Evolutionary conservation across 78 protist genomes (phyloP).

Genomic region (Salpingoeca rosetta): DNA sequence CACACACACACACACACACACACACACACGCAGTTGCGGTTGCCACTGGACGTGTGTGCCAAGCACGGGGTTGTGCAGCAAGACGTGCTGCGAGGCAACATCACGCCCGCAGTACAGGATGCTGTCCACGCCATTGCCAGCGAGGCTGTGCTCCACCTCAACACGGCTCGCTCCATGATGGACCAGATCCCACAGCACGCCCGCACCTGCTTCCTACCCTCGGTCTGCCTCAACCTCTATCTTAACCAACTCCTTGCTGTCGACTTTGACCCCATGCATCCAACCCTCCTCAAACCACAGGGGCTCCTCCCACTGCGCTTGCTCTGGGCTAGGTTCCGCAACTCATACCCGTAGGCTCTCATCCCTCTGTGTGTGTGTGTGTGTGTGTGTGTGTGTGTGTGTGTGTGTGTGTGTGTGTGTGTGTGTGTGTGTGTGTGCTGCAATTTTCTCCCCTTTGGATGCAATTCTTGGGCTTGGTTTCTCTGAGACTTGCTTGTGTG

Average conservation of each 20-base stretch:
- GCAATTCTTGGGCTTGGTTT: neutral
- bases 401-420: too few relatives aligned
- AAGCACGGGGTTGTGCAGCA: neutral
- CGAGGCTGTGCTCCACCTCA: neutral
- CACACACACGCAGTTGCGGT: neutral
- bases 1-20: neutral
- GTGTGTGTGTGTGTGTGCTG: neutral
- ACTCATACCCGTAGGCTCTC: too few relatives aligned
- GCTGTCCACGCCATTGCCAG: neutral
- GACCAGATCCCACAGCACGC: neutral
- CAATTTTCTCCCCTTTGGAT: neutral
- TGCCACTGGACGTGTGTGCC: neutral
- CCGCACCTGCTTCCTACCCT: neutral
- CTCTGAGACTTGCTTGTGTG: neutral
- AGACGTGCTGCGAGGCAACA: neutral
- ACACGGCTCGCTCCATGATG: neutral
- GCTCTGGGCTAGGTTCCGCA: neutral
- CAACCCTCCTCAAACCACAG: neutral
- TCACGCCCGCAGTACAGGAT: neutral
- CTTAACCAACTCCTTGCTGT: neutral
- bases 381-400: too few relatives aligned
- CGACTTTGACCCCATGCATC: neutral
- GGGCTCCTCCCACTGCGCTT: neutral
- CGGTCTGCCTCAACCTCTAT: neutral
- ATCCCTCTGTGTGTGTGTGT: neutral